Evolutionary conservation across 192 early-diverging fungal species (phyloP).

Genomic region (Entrophospora sp.): DNA sequence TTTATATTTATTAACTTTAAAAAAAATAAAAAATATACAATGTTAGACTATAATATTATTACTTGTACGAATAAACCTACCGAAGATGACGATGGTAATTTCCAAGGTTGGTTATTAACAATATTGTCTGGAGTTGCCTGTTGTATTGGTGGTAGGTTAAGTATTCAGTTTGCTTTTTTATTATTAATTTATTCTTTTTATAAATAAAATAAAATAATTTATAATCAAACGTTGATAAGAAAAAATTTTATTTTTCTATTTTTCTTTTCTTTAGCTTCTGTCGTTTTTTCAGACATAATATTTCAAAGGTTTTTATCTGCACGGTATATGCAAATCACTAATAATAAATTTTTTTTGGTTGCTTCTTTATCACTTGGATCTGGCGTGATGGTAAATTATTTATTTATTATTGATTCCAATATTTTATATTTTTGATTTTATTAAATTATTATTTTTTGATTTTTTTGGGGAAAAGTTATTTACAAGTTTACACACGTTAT

Average conservation of each 20-base stretch:
- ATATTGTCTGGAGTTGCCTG: conserved; percentile 32
- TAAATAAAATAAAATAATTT: background rate
- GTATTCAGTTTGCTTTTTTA: background rate
- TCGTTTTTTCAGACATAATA: conserved; percentile 32
- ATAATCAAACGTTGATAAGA: background rate
- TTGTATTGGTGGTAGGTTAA: conserved; percentile 33
- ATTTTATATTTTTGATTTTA: background rate
- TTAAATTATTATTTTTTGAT: background rate
- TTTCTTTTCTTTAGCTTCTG: conserved; percentile 17
- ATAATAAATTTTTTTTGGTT: conserved; percentile 32
- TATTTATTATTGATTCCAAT: background rate
- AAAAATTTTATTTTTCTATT: background rate
- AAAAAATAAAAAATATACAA: too few relatives aligned
- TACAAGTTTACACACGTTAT: background rate
- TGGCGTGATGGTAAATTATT: conserved; percentile 31
- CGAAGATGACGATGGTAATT: conserved; percentile 16
- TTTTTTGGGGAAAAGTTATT: background rate
- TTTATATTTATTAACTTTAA: too few relatives aligned
- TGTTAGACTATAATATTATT: too few relatives aligned
- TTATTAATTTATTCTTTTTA: background rate
- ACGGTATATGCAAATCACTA: conserved; percentile 22
- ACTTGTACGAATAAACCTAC: too few relatives aligned
- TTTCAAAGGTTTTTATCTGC: conserved; percentile 22
- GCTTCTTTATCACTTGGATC: conserved; percentile 33
- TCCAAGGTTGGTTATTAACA: conserved; percentile 31